Evolutionary conservation across 164 flowering plant genomes (phyloP).

Genomic region (Magnolia kwangsiensis): DNA sequence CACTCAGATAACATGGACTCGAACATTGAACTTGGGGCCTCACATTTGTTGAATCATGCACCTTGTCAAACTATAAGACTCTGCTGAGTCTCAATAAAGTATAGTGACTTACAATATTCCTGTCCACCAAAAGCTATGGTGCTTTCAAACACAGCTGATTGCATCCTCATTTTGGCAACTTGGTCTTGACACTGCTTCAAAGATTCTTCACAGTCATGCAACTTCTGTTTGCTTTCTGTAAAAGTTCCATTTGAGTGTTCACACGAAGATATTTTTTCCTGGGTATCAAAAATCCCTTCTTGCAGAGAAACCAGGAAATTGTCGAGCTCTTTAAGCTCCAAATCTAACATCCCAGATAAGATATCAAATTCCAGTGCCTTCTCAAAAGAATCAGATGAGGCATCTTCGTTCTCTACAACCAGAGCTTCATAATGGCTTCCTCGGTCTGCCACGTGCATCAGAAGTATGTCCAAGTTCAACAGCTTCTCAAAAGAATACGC

Average conservation of each 20-base stretch:
- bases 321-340: constrained; percentile 63
- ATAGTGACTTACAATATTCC: constrained; percentile 39
- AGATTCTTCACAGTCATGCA: constrained; percentile 56
- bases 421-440: constrained; percentile 71
- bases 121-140: constrained; percentile 29
- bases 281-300: constrained; percentile 40
- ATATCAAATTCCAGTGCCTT: constrained; percentile 68
- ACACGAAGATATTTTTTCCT: constrained; percentile 36
- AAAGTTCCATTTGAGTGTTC: constrained; percentile 33
- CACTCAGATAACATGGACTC: no score
- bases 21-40: no score
- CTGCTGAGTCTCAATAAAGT: not conserved
- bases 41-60: not conserved
- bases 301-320: constrained; percentile 40
- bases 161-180: constrained; percentile 52
- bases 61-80: not conserved
- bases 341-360: constrained; percentile 59
- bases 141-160: constrained; percentile 51
- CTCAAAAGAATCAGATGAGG: constrained; percentile 33
- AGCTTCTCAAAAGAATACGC: constrained; percentile 78
- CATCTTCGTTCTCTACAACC: constrained; percentile 30
- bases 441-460: constrained; percentile 62
- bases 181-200: constrained; percentile 59
- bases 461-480: constrained; percentile 59
- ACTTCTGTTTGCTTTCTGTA: constrained; percentile 42